These are phyloP conservation scores for Hypsizygus marmoreus DNA, from an alignment of 768 basidiomycete genomes.

Conservation along the genomic window DNA sequence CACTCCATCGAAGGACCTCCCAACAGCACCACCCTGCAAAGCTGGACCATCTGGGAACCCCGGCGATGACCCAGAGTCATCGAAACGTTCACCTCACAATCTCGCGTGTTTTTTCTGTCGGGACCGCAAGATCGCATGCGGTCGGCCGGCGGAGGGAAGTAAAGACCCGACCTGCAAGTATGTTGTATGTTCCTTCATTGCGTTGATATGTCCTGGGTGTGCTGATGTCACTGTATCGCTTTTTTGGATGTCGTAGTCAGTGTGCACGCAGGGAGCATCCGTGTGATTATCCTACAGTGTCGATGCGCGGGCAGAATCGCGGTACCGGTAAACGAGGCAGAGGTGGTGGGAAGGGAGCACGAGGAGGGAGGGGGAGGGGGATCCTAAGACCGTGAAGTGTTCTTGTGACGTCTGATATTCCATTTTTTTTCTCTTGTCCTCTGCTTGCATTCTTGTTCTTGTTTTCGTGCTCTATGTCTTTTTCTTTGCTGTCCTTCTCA, in stretches of 20 bases:
- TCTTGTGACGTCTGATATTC: not conserved
- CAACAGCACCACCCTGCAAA: no score
- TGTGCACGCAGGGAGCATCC: constrained; percentile 5
- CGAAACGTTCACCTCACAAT: no score
- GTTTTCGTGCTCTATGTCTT: no score
- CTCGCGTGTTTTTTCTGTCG: constrained; percentile 9
- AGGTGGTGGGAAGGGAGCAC: not conserved
- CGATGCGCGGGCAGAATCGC: constrained; percentile 9
- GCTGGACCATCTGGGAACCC: no score
- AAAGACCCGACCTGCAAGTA: constrained; percentile 10
- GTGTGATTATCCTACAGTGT: constrained; percentile 10
- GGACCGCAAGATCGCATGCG: constrained; percentile 10
- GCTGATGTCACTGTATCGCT: not conserved
- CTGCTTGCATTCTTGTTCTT: not conserved
- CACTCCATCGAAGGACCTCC: no score
- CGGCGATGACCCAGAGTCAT: no score
- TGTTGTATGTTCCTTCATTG: not conserved
- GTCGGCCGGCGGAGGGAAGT: constrained; percentile 10
- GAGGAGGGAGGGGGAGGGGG: not conserved
- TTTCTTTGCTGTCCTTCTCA: no score
- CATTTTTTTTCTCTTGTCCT: not conserved
- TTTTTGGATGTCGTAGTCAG: not conserved
- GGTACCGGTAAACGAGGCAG: no score
- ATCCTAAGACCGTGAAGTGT: not conserved
- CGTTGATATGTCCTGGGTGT: not conserved